These are phyloP conservation scores for Calonectria leucothoes DNA, from an alignment of 2,329 filamentous ascomycete genomes.

Conservation along the genomic window DNA sequence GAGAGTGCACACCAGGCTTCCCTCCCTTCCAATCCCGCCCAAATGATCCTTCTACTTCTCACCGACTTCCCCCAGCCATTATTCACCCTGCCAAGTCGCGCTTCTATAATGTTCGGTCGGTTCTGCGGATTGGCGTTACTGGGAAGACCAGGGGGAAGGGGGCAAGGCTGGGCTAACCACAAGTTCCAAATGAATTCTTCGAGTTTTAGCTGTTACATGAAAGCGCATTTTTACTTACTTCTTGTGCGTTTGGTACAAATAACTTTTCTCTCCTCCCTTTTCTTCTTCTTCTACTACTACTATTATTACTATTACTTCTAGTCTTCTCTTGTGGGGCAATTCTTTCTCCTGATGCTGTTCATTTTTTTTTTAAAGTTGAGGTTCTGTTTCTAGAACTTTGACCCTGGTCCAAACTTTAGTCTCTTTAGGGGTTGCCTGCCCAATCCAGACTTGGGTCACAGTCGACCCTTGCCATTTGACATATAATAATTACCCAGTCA, in stretches of 20 bases:
- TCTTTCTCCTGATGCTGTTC: background rate
- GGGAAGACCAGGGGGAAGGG: conserved; percentile 31
- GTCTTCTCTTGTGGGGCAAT: background rate
- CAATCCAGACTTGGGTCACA: background rate
- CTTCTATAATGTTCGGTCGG: conserved; percentile 30
- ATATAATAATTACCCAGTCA: background rate
- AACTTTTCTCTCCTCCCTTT: background rate
- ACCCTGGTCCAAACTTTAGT: background rate
- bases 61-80: conserved; percentile 1
- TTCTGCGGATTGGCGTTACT: conserved; percentile 41
- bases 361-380: background rate
- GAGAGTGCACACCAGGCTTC: conserved; percentile 1
- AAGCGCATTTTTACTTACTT: conserved; percentile 30
- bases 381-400: background rate
- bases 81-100: conserved; percentile 9
- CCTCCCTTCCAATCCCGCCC: background rate
- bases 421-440: background rate
- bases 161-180: conserved; percentile 28
- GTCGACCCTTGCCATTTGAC: background rate
- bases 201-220: conserved; percentile 37
- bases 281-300: background rate
- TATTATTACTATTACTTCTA: background rate
- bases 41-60: conserved; percentile 3
- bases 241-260: background rate
- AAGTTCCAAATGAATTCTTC: conserved; percentile 31